Evolutionary conservation across 2,329 filamentous ascomycete species (phyloP).

Genomic region (Helotiales sp.): DNA sequence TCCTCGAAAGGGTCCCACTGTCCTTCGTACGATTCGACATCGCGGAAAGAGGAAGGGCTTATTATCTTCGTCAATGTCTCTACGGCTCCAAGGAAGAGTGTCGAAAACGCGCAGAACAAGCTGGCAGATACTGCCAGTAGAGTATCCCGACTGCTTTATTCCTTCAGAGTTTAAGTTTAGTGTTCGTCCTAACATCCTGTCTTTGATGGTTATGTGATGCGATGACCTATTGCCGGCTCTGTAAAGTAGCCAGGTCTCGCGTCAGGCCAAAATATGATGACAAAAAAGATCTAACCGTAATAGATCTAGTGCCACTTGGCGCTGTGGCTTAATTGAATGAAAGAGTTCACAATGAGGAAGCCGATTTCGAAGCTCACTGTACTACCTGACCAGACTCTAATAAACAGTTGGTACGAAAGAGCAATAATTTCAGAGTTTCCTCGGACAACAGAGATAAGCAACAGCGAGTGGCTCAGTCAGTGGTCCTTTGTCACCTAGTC

Average conservation of each 20-base stretch:
- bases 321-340: not conserved
- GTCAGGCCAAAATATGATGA: not conserved
- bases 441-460: no score
- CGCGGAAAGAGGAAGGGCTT: not conserved
- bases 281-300: not conserved
- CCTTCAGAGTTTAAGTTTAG: not conserved
- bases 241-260: not conserved
- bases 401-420: no score
- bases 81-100: not conserved
- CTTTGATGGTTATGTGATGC: not conserved
- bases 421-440: no score
- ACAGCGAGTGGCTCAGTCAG: no score
- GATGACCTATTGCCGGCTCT: not conserved
- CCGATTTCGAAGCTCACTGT: not conserved
- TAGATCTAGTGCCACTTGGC: not conserved
- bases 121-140: not conserved
- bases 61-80: not conserved
- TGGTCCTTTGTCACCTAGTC: no score
- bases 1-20: slow-evolving; percentile 3
- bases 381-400: no score
- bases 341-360: not conserved
- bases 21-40: not conserved
- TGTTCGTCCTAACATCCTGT: not conserved
- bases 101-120: not conserved
- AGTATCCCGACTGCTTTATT: not conserved